Conservation (phyloP, 2,329 filamentous ascomycete species). For the Torrubiellomyces zombiae region DNA sequence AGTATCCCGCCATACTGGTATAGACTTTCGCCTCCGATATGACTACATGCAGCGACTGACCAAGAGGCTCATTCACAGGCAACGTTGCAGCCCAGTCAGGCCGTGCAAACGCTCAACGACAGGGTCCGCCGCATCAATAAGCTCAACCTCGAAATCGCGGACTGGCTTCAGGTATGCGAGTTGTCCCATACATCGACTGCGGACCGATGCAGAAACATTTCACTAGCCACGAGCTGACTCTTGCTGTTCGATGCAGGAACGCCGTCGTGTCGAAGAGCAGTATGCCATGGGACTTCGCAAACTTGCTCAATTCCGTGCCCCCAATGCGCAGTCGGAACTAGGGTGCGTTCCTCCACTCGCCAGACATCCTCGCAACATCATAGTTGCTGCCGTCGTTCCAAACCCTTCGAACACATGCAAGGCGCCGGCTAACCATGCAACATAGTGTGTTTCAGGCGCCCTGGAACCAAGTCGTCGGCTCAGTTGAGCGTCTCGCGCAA, state of each 20-base stretch:
- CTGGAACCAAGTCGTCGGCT: conserved; percentile 74
- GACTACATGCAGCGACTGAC: conserved; percentile 1
- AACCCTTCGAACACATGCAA: background rate
- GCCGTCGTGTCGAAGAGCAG: conserved; percentile 76
- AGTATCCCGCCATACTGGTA: conserved; percentile 93
- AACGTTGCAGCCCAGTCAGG: conserved; percentile 64
- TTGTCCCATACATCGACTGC: too few species aligned
- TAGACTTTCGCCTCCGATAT: conserved; percentile 22
- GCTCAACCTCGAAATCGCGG: conserved; percentile 80
- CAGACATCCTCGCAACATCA: too few species aligned
- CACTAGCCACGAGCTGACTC: conserved; percentile 1
- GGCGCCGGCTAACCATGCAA: conserved; percentile 8
- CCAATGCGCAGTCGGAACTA: conserved; percentile 63
- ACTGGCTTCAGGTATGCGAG: conserved; percentile 83
- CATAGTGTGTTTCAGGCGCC: conserved; percentile 71
- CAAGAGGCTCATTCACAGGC: conserved; percentile 35
- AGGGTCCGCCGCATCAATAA: conserved; percentile 75
- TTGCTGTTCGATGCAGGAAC: conserved; percentile 45
- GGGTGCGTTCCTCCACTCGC: conserved; percentile 44
- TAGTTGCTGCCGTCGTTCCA: too few species aligned
- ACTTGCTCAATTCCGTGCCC: conserved; percentile 56
- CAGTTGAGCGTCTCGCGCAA: conserved; percentile 64
- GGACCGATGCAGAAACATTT: background rate
- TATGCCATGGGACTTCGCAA: conserved; percentile 73
- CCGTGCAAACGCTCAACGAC: conserved; percentile 67